Percentiles rank a stretch among this genome's conserved stretches.
Conservation (phyloP, 78 protist species). For the Salpingoeca rosetta region DNA sequence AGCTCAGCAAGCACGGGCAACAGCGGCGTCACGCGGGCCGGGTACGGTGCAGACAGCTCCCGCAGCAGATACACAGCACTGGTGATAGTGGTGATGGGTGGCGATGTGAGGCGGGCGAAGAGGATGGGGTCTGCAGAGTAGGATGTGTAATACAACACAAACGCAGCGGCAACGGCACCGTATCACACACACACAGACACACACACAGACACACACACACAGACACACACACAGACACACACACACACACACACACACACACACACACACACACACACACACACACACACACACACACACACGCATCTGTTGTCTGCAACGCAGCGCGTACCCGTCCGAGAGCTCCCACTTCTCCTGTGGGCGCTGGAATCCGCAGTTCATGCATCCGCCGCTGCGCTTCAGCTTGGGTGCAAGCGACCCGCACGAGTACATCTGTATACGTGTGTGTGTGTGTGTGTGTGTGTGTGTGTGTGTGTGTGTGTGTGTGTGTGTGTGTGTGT, state of each 20-base stretch:
- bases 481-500: not conserved
- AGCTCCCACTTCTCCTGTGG: slow-evolving; percentile 7
- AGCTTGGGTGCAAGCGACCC: slow-evolving; percentile 40
- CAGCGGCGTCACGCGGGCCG: not conserved
- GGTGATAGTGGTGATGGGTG: not conserved
- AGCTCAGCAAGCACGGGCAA: not conserved
- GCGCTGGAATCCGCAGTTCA: slow-evolving; percentile 5
- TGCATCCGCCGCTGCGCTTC: slow-evolving; percentile 19
- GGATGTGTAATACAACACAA: too few relatives aligned
- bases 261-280: not conserved
- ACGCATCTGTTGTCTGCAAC: not conserved
- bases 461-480: not conserved
- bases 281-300: not conserved
- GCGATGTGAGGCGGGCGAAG: too few relatives aligned
- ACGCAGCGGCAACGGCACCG: too few relatives aligned
- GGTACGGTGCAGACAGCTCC: not conserved
- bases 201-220: too few relatives aligned
- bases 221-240: too few relatives aligned
- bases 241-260: not conserved
- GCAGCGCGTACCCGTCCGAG: not conserved
- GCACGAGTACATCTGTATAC: slow-evolving; percentile 17
- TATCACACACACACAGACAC: too few relatives aligned
- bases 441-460: not conserved
- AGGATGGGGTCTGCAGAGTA: too few relatives aligned
- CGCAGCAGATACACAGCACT: slow-evolving; percentile 8